These are phyloP conservation scores for Sordariomycetes sp. DNA, from an alignment of 2,329 filamentous ascomycete genomes.

Conservation along the genomic window DNA sequence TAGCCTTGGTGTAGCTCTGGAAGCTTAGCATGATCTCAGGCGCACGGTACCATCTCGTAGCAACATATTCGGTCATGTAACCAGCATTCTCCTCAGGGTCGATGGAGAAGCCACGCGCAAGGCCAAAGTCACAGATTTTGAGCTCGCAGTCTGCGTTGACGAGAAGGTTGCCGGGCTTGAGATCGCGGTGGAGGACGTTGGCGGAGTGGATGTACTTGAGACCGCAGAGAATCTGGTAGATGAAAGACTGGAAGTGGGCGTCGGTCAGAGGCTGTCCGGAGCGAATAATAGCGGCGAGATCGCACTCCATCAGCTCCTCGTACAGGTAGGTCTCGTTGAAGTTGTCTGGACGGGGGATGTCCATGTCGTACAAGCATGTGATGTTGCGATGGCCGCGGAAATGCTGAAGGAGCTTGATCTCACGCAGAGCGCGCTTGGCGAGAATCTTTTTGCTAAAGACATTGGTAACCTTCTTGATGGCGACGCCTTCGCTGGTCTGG, in stretches of 20 bases:
- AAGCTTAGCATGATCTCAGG: slow-evolving; percentile 99
- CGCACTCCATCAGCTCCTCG: slow-evolving; percentile 99
- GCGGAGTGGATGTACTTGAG: slow-evolving; percentile 99
- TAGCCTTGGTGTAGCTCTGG: slow-evolving; percentile 99
- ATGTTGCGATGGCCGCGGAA: slow-evolving; percentile 92
- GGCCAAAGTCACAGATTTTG: slow-evolving; percentile 97
- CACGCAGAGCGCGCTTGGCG: slow-evolving; percentile 91
- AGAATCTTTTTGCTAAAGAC: slow-evolving; percentile 99
- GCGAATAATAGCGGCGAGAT: slow-evolving; percentile 93
- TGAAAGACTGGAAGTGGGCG: slow-evolving; percentile 98
- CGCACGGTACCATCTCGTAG: slow-evolving; percentile 88
- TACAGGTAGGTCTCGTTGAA: slow-evolving; percentile 99
- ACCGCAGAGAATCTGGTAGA: slow-evolving; percentile 98
- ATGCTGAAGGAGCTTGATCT: slow-evolving; percentile 98
- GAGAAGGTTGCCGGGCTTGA: slow-evolving; percentile 94
- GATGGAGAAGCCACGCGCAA: slow-evolving; percentile 92
- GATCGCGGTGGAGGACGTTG: slow-evolving; percentile 90
- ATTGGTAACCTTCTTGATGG: slow-evolving; percentile 99
- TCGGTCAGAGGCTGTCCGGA: slow-evolving; percentile 96
- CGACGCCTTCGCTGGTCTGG: slow-evolving; percentile 84
- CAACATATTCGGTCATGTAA: slow-evolving; percentile 99
- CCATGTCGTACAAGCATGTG: slow-evolving; percentile 98
- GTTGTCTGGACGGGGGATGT: slow-evolving; percentile 92
- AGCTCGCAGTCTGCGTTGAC: slow-evolving; percentile 99
- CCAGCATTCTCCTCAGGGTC: slow-evolving; percentile 97